Conservation (phyloP, 768 basidiomycete species). For the Auricularia cornea region DNA sequence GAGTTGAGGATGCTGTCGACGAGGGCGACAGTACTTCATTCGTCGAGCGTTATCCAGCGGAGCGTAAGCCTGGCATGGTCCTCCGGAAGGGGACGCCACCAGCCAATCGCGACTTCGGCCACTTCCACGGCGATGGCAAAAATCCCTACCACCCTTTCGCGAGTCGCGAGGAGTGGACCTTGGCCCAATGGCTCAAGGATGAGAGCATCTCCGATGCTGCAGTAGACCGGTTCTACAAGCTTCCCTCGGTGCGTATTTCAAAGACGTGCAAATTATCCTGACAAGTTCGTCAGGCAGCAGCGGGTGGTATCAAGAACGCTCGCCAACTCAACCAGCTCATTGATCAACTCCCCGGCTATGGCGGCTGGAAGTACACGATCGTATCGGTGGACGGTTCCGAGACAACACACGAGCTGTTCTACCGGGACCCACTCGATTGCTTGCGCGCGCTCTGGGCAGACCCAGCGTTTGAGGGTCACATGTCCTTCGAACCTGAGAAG, state of each 20-base stretch:
- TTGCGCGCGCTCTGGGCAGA: conserved; percentile 7
- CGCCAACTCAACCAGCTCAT: neutral
- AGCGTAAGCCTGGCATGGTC: neutral
- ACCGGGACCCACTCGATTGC: conserved; percentile 5
- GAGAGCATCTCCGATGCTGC: neutral
- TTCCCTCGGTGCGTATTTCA: neutral
- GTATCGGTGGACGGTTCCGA: conserved; percentile 12
- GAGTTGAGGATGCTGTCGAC: neutral
- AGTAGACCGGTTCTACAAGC: neutral
- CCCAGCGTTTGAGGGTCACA: conserved; percentile 1
- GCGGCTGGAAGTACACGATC: neutral
- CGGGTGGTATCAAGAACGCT: neutral
- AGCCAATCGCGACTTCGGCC: neutral
- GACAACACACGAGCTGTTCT: conserved; percentile 1
- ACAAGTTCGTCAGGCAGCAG: no score
- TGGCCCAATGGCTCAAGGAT: neutral
- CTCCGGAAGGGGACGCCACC: neutral
- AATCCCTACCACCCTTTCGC: neutral
- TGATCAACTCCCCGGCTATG: neutral
- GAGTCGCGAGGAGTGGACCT: neutral
- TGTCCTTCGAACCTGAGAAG: conserved; percentile 6
- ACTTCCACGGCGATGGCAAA: neutral
- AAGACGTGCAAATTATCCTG: no score
- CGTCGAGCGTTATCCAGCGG: neutral
- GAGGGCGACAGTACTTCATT: neutral